Evolutionary conservation across 73 alveolate species (phyloP).

Genomic region (Durusdinium trenchii): DNA sequence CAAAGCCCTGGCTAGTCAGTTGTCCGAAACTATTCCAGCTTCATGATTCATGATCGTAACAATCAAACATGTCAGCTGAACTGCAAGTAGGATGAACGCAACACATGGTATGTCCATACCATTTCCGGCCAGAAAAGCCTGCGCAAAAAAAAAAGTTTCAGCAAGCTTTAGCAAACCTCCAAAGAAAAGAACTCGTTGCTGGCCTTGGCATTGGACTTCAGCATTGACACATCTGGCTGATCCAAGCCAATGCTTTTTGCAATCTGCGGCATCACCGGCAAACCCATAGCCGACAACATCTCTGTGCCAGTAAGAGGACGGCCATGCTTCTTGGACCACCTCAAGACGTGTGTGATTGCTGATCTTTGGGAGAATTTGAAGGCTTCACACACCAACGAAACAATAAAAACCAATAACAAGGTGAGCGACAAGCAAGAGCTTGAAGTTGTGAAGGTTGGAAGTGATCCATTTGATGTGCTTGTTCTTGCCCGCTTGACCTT

Average conservation of each 20-base stretch:
- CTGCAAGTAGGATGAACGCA: background rate
- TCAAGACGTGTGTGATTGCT: background rate
- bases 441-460: constrained; percentile 7
- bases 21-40: too few relatives aligned
- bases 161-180: too few relatives aligned
- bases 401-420: background rate
- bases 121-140: constrained; percentile 38
- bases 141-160: background rate
- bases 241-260: background rate
- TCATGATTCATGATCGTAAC: too few relatives aligned
- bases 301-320: constrained; percentile 7
- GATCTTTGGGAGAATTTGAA: background rate
- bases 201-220: background rate
- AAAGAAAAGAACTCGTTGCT: too few relatives aligned
- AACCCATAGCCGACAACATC: constrained; percentile 15
- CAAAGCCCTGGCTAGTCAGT: constrained; percentile 5
- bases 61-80: background rate
- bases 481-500: background rate
- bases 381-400: background rate
- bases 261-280: background rate
- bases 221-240: background rate
- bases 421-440: background rate
- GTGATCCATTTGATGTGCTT: background rate
- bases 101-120: constrained; percentile 34
- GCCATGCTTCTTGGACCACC: constrained; percentile 14